phyloP scores from a whole-genome alignment of 2,329 filamentous ascomycete genomes.

The Colletotrichum gloeosporioides region DNA sequence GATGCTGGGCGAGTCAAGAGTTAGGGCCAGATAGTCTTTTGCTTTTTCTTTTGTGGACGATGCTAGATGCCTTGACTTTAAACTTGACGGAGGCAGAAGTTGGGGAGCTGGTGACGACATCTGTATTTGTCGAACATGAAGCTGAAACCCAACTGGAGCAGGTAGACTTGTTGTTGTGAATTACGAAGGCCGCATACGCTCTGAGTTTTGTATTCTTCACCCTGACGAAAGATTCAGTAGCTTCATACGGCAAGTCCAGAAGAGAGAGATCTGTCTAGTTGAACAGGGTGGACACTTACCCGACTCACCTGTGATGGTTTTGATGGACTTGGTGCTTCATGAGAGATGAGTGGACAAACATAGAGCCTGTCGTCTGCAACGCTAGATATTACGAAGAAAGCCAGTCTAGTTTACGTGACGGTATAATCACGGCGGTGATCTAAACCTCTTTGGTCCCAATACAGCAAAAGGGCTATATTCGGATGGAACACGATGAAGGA shows the following conservation, averaged over 20 bases:
- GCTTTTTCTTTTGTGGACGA: background rate
- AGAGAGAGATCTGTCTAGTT: background rate
- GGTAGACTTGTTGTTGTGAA: background rate
- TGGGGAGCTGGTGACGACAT: background rate
- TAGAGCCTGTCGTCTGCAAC: background rate
- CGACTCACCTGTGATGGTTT: background rate
- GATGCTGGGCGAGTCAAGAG: background rate
- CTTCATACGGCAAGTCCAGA: background rate
- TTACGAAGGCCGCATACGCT: background rate
- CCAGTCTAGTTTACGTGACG: background rate
- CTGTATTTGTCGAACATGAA: background rate
- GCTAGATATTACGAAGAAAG: background rate
- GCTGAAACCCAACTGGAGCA: background rate
- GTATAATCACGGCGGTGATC: background rate
- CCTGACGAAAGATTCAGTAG: background rate
- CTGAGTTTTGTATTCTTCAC: background rate
- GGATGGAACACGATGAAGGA: accelerated
- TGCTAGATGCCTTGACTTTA: background rate
- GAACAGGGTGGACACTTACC: background rate
- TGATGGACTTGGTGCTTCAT: background rate
- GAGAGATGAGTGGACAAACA: background rate
- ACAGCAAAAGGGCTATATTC: background rate
- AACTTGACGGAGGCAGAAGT: background rate
- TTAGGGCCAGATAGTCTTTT: accelerated
- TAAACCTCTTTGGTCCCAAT: background rate